Evolutionary conservation across 1,284 basidiomycete species (phyloP).

Genomic region (Sphagnurus paluster): DNA sequence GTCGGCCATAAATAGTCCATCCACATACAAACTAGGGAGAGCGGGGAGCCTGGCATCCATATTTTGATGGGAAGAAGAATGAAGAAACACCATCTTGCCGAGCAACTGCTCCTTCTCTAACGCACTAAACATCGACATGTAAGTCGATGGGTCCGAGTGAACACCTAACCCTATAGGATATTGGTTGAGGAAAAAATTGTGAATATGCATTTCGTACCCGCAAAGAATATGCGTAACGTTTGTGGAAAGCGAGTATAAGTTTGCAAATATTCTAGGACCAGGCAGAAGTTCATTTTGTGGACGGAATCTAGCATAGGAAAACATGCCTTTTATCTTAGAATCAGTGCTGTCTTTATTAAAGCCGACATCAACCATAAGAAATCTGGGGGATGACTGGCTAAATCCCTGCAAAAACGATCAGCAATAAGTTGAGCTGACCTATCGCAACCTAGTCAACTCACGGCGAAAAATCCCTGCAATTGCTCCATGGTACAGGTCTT

Average conservation of each 20-base stretch:
- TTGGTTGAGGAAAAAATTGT: too few species aligned
- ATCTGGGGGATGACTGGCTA: slow-evolving; percentile 67
- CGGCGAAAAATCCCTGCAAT: slow-evolving; percentile 61
- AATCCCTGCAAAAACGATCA: slow-evolving; percentile 49
- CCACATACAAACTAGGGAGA: slow-evolving; percentile 54
- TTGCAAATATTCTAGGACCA: slow-evolving; percentile 64
- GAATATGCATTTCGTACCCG: too few species aligned
- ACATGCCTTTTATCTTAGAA: slow-evolving; percentile 72
- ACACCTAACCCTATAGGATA: slow-evolving; percentile 34
- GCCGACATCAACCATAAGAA: slow-evolving; percentile 72
- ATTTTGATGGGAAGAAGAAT: slow-evolving; percentile 45
- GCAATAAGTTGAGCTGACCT: background rate
- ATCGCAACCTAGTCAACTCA: slow-evolving; percentile 21
- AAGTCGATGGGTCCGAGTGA: slow-evolving; percentile 29
- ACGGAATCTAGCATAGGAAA: background rate
- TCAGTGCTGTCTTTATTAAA: slow-evolving; percentile 62
- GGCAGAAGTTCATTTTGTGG: slow-evolving; percentile 1
- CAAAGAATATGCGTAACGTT: slow-evolving; percentile 72
- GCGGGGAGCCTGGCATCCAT: slow-evolving; percentile 49
- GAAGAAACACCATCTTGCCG: slow-evolving; percentile 68
- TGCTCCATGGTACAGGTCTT: slow-evolving; percentile 62
- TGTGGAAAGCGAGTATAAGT: slow-evolving; percentile 76
- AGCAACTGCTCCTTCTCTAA: slow-evolving; percentile 61
- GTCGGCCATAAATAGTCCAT: slow-evolving; percentile 64
- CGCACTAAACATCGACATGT: slow-evolving; percentile 46